Base-by-base conservation (phyloP, 192 early-diverging fungal species). In the Linderina pennispora region DNA sequence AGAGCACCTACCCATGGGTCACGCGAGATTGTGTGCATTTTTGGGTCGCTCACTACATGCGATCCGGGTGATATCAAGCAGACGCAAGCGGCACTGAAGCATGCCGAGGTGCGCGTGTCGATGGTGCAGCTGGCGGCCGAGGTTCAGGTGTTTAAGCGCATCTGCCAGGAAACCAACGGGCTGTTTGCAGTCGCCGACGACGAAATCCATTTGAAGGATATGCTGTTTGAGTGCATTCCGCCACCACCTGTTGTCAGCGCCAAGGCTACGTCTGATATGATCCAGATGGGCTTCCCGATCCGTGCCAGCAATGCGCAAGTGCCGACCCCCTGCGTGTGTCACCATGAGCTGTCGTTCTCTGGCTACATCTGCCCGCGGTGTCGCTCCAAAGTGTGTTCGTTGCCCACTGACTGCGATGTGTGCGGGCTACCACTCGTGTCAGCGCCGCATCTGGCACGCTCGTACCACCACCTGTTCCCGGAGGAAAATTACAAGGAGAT, bases 391-490 rank as follows among this genome's bases (percentile, higher is more conserved):
- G 78, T 94, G 0, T 98, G 94, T 45, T 77, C 91, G 21, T 58
- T 98, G 40, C 94, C 94, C 4, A 89, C 84, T 19, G 91, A 96
- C 44, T 98, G 94, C 58, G 86, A 89, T 36, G 78, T 98, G 14
- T 98, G 92, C 63, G 79, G 76, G 0, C 63, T 98, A 47, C 88
- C 89, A 0, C 56, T 98, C 31, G 91, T 96, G 2, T 90, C 88
- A 3, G 87, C 84, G 31, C 93, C 93, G 22, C 80, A 91, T 63
- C 55, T 98, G 43, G 92, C 95, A 3, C 55, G 95, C 37, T 91
- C 90, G 28, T 98, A 94, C 59, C 92, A 91, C 41, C 92, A 98
- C 49, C 64, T 98, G 28, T 98, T 98, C 59, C 92, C 95, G 0
- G 86, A 92, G 9, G 82, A 81, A 43, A 91, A 87, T 26, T 98